Base-by-base conservation (phyloP, 805 yeast genomes). In the Candida tammaniensis region DNA sequence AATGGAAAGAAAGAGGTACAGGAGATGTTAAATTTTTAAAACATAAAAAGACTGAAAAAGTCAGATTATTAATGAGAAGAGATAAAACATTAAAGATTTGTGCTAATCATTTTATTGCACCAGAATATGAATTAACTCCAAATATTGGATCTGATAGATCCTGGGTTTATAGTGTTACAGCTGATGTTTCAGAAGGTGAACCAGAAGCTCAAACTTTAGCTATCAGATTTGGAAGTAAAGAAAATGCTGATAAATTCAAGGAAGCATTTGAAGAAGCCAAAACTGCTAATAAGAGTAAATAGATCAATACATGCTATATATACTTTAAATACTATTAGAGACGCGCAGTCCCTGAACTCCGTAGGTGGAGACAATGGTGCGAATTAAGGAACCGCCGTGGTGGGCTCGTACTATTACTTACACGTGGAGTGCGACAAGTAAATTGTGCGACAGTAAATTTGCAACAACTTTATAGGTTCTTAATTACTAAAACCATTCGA, bases 1-100 rank as follows among this genome's bases (percentile, higher is more conserved):
- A 93, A 68, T 93, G 98, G 98, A 93, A 93, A 66, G 98, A 93
- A 75, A 86, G 98, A 73, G 98, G 98, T 53, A 87, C 96, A 22
- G 98, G 98, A 56, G 98, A 93, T 57, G 96, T 88, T 52, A 87
- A 93, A 68, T 86, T 93, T 66, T 78, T 93, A 60, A 74, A 91
- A 71, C 96, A 91, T 72, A 88, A 87, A 64, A 68, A 68, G 43
- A 70, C 86, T 39, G 75, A 77, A 39, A 89, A 87, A 70, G 86
- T 86, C 46, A 83, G 98, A 72, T 66, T 93, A 48, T 73, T 93
- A 58, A 93, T 93, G 98, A 87, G 98, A 79, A 87, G 98, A 73
- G 98, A 93, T 72, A 91, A 91, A 75, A 93, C 98, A 36, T 77
- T 93, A 59, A 93, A 93, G 76, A 83, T 93, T 56, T 93, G 98